Evolutionary conservation across 148 eudicot genomes (phyloP).

Genomic region (Fagopyrum homotropicum): DNA sequence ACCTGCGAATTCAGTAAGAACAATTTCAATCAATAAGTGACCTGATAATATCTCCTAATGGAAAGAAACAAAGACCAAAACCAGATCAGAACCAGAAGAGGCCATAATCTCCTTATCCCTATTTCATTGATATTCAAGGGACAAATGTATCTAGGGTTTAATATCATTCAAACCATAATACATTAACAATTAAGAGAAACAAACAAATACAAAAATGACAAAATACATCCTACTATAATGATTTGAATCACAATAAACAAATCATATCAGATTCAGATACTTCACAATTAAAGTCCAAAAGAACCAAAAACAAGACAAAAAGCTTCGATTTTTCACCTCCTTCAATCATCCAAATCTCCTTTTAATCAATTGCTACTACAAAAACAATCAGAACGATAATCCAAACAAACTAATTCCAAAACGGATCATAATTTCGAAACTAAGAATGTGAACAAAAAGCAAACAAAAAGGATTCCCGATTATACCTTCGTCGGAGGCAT

Average conservation of each 20-base stretch:
- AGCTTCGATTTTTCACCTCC: background rate
- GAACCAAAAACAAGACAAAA: background rate
- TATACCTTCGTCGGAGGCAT: constrained; percentile 6
- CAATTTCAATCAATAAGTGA: background rate
- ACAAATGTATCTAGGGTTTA: background rate
- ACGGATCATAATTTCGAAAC: background rate
- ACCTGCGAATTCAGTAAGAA: background rate
- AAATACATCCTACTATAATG: background rate
- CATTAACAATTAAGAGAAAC: background rate
- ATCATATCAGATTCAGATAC: background rate
- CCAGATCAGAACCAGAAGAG: background rate
- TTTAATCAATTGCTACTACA: background rate
- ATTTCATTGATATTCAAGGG: background rate
- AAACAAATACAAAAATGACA: background rate
- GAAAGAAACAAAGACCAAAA: background rate
- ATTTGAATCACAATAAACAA: background rate
- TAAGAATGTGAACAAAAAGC: background rate
- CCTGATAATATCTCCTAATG: background rate
- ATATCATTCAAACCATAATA: background rate
- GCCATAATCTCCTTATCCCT: background rate
- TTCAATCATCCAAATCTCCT: background rate
- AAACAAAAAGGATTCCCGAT: background rate
- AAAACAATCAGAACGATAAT: background rate
- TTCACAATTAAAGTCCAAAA: background rate
- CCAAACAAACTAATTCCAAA: background rate